Base-by-base conservation (phyloP, 108 stramenopile genomes). In the Aureococcus anophagefferens region DNA sequence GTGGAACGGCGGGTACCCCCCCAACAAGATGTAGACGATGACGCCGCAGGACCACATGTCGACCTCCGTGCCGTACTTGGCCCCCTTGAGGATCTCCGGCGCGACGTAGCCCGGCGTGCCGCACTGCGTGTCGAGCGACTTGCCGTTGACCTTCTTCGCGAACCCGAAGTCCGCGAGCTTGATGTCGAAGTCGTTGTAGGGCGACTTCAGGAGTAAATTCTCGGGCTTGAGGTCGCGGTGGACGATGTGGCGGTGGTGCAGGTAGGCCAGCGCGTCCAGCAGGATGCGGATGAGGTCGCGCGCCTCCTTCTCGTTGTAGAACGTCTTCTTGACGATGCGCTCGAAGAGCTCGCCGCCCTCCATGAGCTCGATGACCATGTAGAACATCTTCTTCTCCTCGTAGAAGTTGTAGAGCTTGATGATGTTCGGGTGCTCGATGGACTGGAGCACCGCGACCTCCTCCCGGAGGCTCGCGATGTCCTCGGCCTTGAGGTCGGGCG, bases 41-140 rank as follows among this genome's bases (percentile, higher is more conserved):
- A 98, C 97, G 18, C 97, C 97, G 33, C 95, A 76, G 40, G 87
- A 84, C 97, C 97, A 98, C 88, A 95, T 89, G 68, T 96, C 95
- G 46, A 78, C 79, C 83, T 85, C 37, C 78, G 88, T 68, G 73
- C 93, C 96, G 75, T 96, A 98, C n/a, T 85, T 79, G 35, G 73
- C 84, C 5, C 91, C 90, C 69, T 85, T 87, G 21, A 98, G 79
- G 70, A 98, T 93, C 76, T 98, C 96, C 0, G 94, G 96, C 14
- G 96, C 91, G n/a, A 98, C 92, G 75, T 95, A 96, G 67, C 92
- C 93, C 5, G 94, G 94, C 33, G 94, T 93, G 15, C 94, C 94
- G 62, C 92, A 95, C 64, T 90, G 90, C 44, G 86, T 91, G 21
- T 85, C 84, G 64, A 92, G 74, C 46, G 85, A 83, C 37, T 84